Evolutionary conservation across 2,329 filamentous ascomycete species (phyloP), one percentile per base, ranked within the genome.

Genomic region (Paracorniculantispora psalliotae): DNA sequence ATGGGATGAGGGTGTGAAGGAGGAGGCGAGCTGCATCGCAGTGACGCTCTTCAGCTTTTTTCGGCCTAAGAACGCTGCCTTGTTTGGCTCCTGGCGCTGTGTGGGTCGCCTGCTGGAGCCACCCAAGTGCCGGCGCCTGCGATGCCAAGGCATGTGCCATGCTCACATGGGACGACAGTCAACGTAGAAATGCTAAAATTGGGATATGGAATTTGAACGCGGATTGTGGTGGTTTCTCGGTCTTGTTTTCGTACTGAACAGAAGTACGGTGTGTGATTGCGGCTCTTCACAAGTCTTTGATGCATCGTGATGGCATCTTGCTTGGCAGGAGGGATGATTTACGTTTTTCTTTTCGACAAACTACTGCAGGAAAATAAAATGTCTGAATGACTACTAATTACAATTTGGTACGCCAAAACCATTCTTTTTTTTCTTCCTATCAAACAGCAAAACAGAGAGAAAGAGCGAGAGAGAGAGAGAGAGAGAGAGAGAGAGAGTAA

Each of bases 41-140:
- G 55, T 61, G 59, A 61, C 59, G 61, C 54, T 57, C 57, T 59
- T 51, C 46, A 37, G 33, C 47, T 55, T 59, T 50, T 47, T 59
- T 21, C 23, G 25, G 55, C 47, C 55, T 37, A 46, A 58, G 30
- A 37, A n/a, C 23, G 28, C n/a, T 28, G 52, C 28, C 25, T 57
- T 57, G 55, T 51, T 49, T 57, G 54, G 55, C 37, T 44, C 19
- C 33, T 35, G 37, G 35, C 30, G 35, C 33, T 58, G 25, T 35
- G 55, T 58, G 55, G 55, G 55, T 46, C 55, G 15, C 17, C 44
- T n/a, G 37, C 44, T 28, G 43, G 17, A 23, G 12, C 17, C 41
- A 4, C n/a, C 7, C n/a, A 13, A 47, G 52, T 26, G 52, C 13
- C 12, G 3, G 19, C 15, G 23, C 9, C 13, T 48, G 30, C n/a